These are phyloP conservation scores for Physcia stellaris DNA, from an alignment of 495 filamentous ascomycete genomes.

Conservation along the genomic window DNA sequence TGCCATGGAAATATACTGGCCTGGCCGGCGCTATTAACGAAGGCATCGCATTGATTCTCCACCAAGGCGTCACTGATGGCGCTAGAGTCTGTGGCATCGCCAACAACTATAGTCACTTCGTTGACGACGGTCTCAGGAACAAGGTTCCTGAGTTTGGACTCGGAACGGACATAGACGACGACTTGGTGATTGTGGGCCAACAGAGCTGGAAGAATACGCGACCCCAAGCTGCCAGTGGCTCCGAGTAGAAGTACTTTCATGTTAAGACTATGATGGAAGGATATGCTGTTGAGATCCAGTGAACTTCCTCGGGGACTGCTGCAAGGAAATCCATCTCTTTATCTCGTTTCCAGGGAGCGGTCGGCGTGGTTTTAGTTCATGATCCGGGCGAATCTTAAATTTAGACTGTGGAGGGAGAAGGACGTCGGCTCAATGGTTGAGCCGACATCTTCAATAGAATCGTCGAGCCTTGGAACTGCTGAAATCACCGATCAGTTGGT, in stretches of 20 bases:
- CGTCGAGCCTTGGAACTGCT: too few relatives aligned
- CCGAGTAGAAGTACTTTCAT: constrained; percentile 33
- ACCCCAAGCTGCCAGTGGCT: constrained; percentile 29
- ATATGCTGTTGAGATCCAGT: too few relatives aligned
- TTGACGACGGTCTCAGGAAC: constrained; percentile 11
- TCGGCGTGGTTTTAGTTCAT: too few relatives aligned
- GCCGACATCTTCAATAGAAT: too few relatives aligned
- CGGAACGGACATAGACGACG: constrained; percentile 25
- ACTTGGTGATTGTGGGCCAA: constrained; percentile 26
- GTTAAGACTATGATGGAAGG: too few relatives aligned
- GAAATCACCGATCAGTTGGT: too few relatives aligned
- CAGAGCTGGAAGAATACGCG: constrained; percentile 25
- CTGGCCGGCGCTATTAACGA: constrained; percentile 27
- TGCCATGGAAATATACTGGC: constrained; percentile 18
- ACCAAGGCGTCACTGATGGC: constrained; percentile 22
- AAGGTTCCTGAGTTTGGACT: constrained; percentile 21
- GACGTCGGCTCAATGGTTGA: too few relatives aligned
- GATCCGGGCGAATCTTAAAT: too few relatives aligned
- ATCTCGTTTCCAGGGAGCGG: too few relatives aligned
- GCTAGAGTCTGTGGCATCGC: constrained; percentile 24
- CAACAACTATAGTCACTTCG: constrained; percentile 19
- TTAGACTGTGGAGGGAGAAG: too few relatives aligned
- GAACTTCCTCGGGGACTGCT: too few relatives aligned
- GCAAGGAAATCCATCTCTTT: too few relatives aligned
- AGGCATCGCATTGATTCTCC: constrained; percentile 23